A percentile compares a stretch with the other conserved stretches of the same genome.
These are phyloP conservation scores for Clarireedia homoeocarpa DNA, from an alignment of 2,329 filamentous ascomycete genomes.

Conservation along the genomic window DNA sequence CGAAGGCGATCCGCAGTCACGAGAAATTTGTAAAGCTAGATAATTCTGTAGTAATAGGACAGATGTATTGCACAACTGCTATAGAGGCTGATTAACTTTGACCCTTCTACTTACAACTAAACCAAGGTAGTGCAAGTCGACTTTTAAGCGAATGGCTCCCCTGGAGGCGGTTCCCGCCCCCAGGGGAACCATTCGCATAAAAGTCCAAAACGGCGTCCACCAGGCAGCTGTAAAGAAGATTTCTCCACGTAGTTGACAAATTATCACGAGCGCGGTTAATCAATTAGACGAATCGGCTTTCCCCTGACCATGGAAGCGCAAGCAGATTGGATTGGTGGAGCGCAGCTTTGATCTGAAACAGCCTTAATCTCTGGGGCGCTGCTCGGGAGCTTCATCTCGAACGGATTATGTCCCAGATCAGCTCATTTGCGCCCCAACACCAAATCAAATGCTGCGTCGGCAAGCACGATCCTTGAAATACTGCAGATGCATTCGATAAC, in stretches of 20 bases:
- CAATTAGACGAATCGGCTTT: constrained; percentile 2
- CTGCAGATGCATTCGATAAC: neutral
- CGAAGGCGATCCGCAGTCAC: neutral
- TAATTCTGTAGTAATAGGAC: neutral
- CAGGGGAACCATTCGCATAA: too few relatives aligned
- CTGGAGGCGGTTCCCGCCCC: too few relatives aligned
- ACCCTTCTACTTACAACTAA: too few relatives aligned
- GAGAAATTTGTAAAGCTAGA: neutral
- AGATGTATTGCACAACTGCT: too few relatives aligned
- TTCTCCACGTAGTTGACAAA: too few relatives aligned
- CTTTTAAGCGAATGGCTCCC: too few relatives aligned
- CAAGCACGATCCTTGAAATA: neutral
- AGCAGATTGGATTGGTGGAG: constrained; percentile 6
- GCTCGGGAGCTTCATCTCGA: neutral
- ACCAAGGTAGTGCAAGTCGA: too few relatives aligned
- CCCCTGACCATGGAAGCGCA: neutral
- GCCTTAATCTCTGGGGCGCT: constrained; percentile 1
- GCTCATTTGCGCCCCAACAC: neutral
- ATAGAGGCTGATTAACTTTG: too few relatives aligned
- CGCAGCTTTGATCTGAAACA: constrained; percentile 3
- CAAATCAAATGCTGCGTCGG: neutral
- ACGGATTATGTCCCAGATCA: constrained; percentile 5
- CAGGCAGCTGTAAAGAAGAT: neutral
- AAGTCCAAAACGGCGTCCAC: too few relatives aligned
- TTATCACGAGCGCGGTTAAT: neutral